A percentile compares a stretch with the other conserved stretches of the same genome.
Evolutionary conservation across 2,329 filamentous ascomycete genomes (phyloP).

Genomic region (Diaporthe sp.): DNA sequence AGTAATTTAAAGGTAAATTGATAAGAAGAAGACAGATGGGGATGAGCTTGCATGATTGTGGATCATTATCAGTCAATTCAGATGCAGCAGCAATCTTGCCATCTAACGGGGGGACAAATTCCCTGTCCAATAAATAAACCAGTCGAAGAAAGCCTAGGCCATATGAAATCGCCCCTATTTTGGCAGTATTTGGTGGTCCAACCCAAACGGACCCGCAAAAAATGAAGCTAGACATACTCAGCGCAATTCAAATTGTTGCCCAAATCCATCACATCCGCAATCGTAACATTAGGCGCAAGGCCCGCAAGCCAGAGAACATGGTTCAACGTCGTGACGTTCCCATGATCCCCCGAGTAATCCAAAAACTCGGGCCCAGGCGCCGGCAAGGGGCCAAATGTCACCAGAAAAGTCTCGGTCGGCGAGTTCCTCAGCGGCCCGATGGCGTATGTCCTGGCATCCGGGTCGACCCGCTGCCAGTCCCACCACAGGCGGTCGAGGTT

Average conservation of each 20-base stretch:
- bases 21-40: too few relatives aligned
- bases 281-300: conserved; percentile 17
- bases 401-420: background rate
- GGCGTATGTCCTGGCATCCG: background rate
- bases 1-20: too few relatives aligned
- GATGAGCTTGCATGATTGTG: too few relatives aligned
- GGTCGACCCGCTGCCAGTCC: conserved; percentile 47
- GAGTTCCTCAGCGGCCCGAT: background rate
- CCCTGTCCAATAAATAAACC: too few relatives aligned
- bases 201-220: background rate
- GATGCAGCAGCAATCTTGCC: too few relatives aligned
- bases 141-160: too few relatives aligned
- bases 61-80: too few relatives aligned
- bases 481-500: conserved; percentile 49
- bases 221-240: conserved; percentile 2
- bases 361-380: background rate
- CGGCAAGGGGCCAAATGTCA: background rate
- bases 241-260: conserved; percentile 16
- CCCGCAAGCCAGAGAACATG: conserved; percentile 28
- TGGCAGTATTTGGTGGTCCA: background rate
- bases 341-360: conserved; percentile 33
- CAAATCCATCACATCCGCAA: conserved; percentile 33
- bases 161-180: too few relatives aligned
- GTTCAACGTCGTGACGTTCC: conserved; percentile 25
- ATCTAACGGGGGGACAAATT: too few relatives aligned